Conservation (phyloP, 768 basidiomycete species). For the Hygrocybe coccinea region DNA sequence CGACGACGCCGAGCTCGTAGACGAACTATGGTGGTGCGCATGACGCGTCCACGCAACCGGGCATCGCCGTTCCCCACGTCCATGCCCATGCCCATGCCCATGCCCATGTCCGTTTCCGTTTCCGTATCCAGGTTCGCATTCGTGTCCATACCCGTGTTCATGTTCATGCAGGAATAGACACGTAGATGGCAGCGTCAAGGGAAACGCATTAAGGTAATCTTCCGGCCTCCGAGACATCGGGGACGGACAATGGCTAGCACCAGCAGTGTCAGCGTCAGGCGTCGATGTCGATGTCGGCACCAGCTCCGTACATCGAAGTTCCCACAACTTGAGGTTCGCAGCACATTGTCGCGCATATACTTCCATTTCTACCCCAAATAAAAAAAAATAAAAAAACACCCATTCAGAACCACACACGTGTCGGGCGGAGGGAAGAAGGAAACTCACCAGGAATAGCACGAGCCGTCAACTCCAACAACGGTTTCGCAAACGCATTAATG, state of each 20-base stretch:
- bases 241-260: too few relatives aligned
- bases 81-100: background rate
- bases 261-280: background rate
- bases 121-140: too few relatives aligned
- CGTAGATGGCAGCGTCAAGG: conserved; percentile 20
- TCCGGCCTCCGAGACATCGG: conserved; percentile 53
- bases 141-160: background rate
- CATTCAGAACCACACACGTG: too few relatives aligned
- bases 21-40: conserved; percentile 5
- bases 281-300: conserved; percentile 22
- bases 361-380: conserved; percentile 52
- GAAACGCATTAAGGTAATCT: conserved; percentile 35
- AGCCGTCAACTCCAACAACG: conserved; percentile 73
- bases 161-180: conserved; percentile 2
- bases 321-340: conserved; percentile 69
- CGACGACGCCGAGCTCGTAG: conserved; percentile 12
- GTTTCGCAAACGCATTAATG: conserved; percentile 74
- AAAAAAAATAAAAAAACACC: background rate
- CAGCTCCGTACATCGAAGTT: conserved; percentile 42
- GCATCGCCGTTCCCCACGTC: too few relatives aligned
- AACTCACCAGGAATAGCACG: conserved; percentile 67
- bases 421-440: background rate
- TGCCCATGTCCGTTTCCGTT: too few relatives aligned
- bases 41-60: conserved; percentile 8
- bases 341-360: conserved; percentile 63